These are phyloP conservation scores for Smallanthus sonchifolius DNA, from an alignment of 129 eudicot genomes.

Conservation along the genomic window DNA sequence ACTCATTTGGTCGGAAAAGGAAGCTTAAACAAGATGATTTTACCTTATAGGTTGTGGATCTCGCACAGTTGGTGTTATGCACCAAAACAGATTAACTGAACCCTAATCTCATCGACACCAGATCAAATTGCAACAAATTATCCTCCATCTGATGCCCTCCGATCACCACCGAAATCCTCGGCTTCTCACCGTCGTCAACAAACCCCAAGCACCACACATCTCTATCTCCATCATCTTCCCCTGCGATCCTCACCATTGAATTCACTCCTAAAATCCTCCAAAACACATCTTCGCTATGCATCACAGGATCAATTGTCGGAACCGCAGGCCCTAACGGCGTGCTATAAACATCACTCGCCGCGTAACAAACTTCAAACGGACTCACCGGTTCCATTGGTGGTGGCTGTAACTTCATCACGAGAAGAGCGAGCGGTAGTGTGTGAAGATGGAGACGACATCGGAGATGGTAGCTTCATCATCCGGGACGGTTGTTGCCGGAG, in stretches of 20 bases:
- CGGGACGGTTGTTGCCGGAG: too few species aligned
- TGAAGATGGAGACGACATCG: too few species aligned
- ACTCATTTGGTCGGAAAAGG: too few species aligned
- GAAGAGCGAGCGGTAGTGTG: too few species aligned
- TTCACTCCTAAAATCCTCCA: constrained; percentile 54
- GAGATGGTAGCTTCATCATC: too few species aligned
- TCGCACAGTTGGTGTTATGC: constrained; percentile 34
- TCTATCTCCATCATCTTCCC: constrained; percentile 5
- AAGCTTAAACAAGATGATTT: too few species aligned
- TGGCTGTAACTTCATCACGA: too few species aligned
- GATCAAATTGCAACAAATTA: constrained; percentile 51
- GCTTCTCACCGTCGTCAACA: constrained; percentile 46
- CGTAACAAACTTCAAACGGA: constrained; percentile 38
- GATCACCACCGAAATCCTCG: constrained; percentile 36
- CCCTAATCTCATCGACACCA: constrained; percentile 34
- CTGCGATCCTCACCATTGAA: constrained; percentile 38
- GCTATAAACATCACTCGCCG: constrained; percentile 7
- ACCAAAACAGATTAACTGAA: constrained; percentile 48
- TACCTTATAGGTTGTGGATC: too few species aligned
- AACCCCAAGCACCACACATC: constrained; percentile 46
- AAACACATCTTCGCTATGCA: constrained; percentile 38
- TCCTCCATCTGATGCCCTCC: constrained; percentile 56
- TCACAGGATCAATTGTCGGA: constrained; percentile 43
- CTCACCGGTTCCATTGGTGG: constrained; percentile 14
- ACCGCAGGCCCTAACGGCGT: constrained; percentile 32